phyloP scores from a whole-genome alignment of 148 eudicot genomes.

The Rhododendron williamsianum region DNA sequence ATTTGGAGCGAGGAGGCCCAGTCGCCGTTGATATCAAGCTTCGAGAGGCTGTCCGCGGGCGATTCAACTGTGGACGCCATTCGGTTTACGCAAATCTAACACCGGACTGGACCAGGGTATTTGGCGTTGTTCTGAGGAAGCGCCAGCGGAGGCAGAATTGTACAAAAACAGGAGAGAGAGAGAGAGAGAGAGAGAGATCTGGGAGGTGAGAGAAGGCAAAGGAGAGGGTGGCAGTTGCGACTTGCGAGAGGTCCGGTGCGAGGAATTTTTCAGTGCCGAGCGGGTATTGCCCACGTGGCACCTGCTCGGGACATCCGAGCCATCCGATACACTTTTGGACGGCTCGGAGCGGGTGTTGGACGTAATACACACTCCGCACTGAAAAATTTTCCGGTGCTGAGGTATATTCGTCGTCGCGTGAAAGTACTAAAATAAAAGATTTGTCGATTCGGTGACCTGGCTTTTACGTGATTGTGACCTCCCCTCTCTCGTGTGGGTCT shows the following conservation, averaged over 20 bases:
- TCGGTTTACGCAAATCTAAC: constrained; percentile 8
- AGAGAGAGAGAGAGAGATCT: background rate
- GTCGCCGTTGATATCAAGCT: constrained; percentile 35
- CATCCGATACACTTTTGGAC: no score
- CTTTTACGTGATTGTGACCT: background rate
- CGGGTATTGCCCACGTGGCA: no score
- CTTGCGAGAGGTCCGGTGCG: background rate
- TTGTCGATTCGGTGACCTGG: background rate
- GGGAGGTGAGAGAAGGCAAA: background rate
- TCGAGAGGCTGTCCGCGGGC: constrained; percentile 31
- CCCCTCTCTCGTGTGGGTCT: background rate
- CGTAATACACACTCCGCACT: no score
- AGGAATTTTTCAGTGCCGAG: no score
- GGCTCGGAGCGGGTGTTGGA: no score
- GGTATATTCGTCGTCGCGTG: background rate
- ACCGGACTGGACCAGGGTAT: background rate
- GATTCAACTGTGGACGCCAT: constrained; percentile 33
- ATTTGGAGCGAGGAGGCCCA: constrained; percentile 41
- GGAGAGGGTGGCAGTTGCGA: background rate
- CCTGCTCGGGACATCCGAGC: no score
- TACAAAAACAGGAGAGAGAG: background rate
- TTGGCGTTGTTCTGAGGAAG: background rate
- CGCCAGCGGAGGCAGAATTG: background rate
- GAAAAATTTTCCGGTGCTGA: background rate
- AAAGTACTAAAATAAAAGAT: no score